Percentiles rank a stretch among this genome's conserved stretches.
phyloP scores from a whole-genome alignment of 768 basidiomycete genomes.

The Filobasidium wieringae region DNA sequence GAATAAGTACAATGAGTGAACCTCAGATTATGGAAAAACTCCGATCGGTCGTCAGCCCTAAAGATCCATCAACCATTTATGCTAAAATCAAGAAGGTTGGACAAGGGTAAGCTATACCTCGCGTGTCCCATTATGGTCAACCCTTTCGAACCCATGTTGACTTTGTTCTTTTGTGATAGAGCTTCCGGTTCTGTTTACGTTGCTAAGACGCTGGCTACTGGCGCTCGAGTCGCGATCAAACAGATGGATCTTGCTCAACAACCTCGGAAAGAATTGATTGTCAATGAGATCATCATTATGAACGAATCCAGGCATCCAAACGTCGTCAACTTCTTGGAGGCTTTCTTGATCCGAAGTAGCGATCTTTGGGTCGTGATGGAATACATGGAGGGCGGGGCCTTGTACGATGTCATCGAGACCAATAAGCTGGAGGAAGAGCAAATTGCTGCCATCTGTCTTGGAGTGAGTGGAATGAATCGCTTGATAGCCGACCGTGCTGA shows the following conservation, averaged over 20 bases:
- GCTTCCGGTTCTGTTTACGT: slow-evolving; percentile 97
- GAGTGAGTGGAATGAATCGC: slow-evolving; percentile 48
- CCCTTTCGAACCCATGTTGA: background rate
- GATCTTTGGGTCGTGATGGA: slow-evolving; percentile 99
- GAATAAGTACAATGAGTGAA: slow-evolving; percentile 93
- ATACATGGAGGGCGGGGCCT: slow-evolving; percentile 83
- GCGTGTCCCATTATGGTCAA: too few species aligned
- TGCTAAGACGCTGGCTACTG: slow-evolving; percentile 72
- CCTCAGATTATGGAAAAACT: slow-evolving; percentile 98
- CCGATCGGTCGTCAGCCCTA: slow-evolving; percentile 67
- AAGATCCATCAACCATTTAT: slow-evolving; percentile 81
- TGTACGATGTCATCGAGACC: slow-evolving; percentile 96
- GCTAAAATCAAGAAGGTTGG: slow-evolving; percentile 98
- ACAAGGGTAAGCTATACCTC: slow-evolving; percentile 85
- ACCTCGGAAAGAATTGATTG: slow-evolving; percentile 91
- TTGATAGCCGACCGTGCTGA: background rate
- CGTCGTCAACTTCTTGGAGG: slow-evolving; percentile 88
- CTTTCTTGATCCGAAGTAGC: slow-evolving; percentile 73
- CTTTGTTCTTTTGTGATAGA: slow-evolving; percentile 41
- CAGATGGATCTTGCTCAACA: slow-evolving; percentile 95
- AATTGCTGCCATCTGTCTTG: slow-evolving; percentile 78
- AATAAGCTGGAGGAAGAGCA: slow-evolving; percentile 91
- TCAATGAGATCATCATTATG: slow-evolving; percentile 98
- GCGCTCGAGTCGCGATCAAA: slow-evolving; percentile 90
- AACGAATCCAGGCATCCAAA: slow-evolving; percentile 95